phyloP scores from a whole-genome alignment of 345 rosid species.

The Eucalyptus curtisii region DNA sequence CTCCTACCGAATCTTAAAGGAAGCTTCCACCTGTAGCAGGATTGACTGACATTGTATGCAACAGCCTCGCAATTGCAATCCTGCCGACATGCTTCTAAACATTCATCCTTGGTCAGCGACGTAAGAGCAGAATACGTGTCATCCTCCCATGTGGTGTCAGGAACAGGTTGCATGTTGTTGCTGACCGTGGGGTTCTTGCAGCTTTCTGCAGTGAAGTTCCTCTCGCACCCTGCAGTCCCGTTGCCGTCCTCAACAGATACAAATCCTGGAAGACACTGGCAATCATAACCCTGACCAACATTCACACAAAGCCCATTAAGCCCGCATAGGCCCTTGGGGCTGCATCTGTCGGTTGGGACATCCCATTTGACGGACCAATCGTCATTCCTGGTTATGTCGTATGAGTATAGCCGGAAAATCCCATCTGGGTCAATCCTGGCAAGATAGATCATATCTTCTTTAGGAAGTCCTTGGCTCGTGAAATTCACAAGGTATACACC shows the following conservation, averaged over 20 bases:
- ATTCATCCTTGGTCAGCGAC: background rate
- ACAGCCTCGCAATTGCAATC: constrained; percentile 18
- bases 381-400: background rate
- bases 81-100: background rate
- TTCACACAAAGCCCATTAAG: background rate
- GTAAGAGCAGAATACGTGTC: background rate
- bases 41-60: background rate
- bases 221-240: constrained; percentile 2
- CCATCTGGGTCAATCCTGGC: constrained; percentile 4
- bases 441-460: background rate
- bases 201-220: background rate
- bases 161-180: background rate
- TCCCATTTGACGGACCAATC: background rate
- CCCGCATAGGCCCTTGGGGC: background rate
- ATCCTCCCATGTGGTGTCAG: background rate
- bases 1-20: constrained; percentile 1
- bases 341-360: background rate
- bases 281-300: background rate
- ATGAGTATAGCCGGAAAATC: background rate
- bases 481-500: background rate
- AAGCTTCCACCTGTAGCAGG: constrained; percentile 1
- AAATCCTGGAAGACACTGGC: constrained; percentile 1
- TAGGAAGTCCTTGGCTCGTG: background rate
- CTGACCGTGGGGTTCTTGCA: background rate
- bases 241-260: background rate